Percentiles rank a stretch among this genome's conserved stretches.
Conservation (phyloP, 23 red algal species). For the Cyanidium caldarium region DNA sequence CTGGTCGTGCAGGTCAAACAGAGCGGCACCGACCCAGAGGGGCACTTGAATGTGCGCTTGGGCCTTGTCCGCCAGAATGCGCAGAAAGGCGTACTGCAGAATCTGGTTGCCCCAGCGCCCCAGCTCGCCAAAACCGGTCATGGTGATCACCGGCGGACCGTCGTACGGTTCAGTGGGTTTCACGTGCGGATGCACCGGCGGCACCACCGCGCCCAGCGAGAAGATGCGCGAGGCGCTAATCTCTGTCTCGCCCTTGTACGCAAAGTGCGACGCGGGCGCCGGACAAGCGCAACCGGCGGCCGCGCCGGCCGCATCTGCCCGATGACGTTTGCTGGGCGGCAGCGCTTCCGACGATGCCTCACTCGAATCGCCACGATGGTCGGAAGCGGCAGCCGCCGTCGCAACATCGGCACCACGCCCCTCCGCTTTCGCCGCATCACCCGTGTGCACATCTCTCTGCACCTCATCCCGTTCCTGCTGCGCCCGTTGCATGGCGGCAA, state of each 20-base stretch:
- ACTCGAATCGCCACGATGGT: no score
- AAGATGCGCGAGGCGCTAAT: conserved; percentile 84
- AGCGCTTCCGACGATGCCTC: not conserved
- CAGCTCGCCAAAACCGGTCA: conserved; percentile 92
- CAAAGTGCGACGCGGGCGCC: not conserved
- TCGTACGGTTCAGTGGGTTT: conserved; percentile 52
- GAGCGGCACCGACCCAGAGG: conserved; percentile 47
- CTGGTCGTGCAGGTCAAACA: conserved; percentile 52
- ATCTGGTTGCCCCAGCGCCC: conserved; percentile 95
- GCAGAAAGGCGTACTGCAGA: conserved; percentile 86
- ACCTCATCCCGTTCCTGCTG: not conserved
- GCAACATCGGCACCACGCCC: not conserved
- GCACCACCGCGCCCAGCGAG: conserved; percentile 35
- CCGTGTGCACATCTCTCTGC: not conserved
- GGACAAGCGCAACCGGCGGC: not conserved
- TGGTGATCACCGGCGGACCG: conserved; percentile 53
- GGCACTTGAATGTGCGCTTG: conserved; percentile 67
- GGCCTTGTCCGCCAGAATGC: conserved; percentile 20
- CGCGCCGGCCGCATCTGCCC: not conserved
- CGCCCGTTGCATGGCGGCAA: not conserved
- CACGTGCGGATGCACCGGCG: conserved; percentile 35
- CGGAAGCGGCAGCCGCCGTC: not conserved
- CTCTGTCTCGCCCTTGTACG: conserved; percentile 87
- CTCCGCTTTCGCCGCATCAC: not conserved
- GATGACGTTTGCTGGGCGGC: not conserved